These are phyloP conservation scores for Leishmania turanica DNA, from an alignment of 208 protist species.

Conservation along the genomic window DNA sequence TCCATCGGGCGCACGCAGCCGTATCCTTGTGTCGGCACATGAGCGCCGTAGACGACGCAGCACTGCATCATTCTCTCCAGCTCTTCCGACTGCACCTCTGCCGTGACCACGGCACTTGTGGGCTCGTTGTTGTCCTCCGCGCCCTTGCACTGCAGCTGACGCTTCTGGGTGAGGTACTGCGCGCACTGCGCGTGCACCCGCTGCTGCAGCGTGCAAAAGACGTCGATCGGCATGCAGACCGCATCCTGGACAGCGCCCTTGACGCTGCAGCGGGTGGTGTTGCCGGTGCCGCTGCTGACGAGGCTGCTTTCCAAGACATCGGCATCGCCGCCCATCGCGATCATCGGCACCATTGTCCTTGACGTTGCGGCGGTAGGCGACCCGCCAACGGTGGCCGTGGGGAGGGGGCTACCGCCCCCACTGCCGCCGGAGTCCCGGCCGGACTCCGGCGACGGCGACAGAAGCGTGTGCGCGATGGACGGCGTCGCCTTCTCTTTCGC, in stretches of 20 bases:
- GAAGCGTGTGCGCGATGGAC: constrained; percentile 33
- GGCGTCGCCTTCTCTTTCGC: constrained; percentile 65
- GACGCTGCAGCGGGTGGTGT: background rate
- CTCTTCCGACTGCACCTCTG: background rate
- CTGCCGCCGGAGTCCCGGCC: background rate
- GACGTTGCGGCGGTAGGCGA: background rate
- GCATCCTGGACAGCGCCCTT: background rate
- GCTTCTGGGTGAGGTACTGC: constrained; percentile 7
- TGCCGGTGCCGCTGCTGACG: background rate
- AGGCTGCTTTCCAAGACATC: background rate
- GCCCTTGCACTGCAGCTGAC: background rate
- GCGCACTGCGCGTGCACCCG: constrained; percentile 6
- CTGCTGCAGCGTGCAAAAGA: constrained; percentile 25
- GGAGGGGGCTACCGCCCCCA: background rate
- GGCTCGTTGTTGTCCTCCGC: background rate
- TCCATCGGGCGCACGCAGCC: constrained; percentile 13
- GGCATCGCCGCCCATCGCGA: background rate
- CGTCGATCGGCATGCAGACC: constrained; percentile 28
- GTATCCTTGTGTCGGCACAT: constrained; percentile 21
- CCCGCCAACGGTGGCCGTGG: background rate
- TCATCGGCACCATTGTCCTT: background rate
- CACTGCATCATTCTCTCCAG: constrained; percentile 15
- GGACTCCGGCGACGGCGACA: constrained; percentile 1
- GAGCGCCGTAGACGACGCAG: constrained; percentile 25
- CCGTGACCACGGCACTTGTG: background rate